Evolutionary conservation across 202 grass and related monocot genomes (phyloP).

Genomic region (Panicum hallii): DNA sequence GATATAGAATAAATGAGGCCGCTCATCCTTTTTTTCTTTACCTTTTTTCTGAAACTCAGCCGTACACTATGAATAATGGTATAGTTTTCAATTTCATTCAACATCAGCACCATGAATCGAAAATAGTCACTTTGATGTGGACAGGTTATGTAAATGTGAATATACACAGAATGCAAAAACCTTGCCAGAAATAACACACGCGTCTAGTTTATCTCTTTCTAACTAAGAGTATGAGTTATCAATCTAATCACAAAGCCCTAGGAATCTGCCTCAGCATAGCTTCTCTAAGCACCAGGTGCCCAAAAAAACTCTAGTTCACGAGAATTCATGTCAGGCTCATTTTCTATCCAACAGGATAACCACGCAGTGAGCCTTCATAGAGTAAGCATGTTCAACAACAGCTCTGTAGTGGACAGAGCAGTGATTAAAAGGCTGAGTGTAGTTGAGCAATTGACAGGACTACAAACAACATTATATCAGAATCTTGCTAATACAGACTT

Average conservation of each 20-base stretch:
- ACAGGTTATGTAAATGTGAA: background rate
- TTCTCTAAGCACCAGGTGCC: constrained; percentile 27
- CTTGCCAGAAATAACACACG: constrained; percentile 1
- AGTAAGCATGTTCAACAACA: background rate
- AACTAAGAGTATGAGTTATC: constrained; percentile 8
- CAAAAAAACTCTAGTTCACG: constrained; percentile 29
- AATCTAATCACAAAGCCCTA: constrained; percentile 26
- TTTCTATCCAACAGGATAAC: constrained; percentile 30
- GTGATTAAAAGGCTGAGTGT: too few relatives aligned
- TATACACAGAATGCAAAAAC: constrained; percentile 9
- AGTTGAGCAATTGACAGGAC: background rate
- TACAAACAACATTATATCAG: constrained; percentile 13
- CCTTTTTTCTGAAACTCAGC: background rate
- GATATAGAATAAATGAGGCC: background rate
- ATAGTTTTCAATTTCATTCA: background rate
- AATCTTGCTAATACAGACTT: background rate
- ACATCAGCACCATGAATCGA: constrained; percentile 22
- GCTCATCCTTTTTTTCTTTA: too few relatives aligned
- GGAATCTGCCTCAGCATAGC: constrained; percentile 6
- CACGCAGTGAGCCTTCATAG: background rate
- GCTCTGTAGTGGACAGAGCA: background rate
- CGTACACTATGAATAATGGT: background rate
- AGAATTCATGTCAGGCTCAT: background rate
- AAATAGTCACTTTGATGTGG: constrained; percentile 11
- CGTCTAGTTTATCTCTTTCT: constrained; percentile 8